These are phyloP conservation scores for Artemisia argyi DNA, from an alignment of 129 eudicot genomes.

Conservation along the genomic window DNA sequence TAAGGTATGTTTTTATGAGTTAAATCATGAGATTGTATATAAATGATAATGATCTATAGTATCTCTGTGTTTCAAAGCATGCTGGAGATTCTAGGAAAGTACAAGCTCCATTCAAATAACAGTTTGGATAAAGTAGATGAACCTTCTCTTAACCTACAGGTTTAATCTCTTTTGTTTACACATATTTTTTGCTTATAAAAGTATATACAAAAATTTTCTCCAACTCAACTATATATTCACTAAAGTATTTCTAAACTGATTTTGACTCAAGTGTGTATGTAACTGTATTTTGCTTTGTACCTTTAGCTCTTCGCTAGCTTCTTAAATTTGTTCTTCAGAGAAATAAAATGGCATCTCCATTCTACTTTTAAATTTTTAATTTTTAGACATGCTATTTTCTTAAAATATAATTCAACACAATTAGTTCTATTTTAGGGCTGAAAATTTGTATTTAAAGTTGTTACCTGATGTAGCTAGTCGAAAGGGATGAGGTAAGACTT, in stretches of 20 bases:
- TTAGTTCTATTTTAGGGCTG: background rate
- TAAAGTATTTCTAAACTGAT: background rate
- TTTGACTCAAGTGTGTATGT: background rate
- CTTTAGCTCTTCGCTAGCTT: no score
- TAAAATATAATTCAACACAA: background rate
- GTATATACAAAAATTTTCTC: background rate
- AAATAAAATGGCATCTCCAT: no score
- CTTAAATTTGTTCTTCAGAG: no score
- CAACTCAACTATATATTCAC: background rate
- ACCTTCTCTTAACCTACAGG: slow-evolving; percentile 48
- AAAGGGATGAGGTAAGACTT: slow-evolving; percentile 28
- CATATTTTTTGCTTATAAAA: background rate
- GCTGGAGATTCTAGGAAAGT: slow-evolving; percentile 41
- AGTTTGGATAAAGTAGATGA: slow-evolving; percentile 21
- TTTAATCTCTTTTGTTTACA: background rate
- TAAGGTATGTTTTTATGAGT: no score
- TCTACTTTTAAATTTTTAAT: no score
- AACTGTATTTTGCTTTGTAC: background rate
- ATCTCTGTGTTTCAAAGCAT: slow-evolving; percentile 32
- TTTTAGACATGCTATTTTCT: background rate
- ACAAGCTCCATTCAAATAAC: slow-evolving; percentile 34
- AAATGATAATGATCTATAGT: background rate
- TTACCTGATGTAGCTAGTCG: slow-evolving; percentile 36
- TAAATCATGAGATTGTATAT: no score
- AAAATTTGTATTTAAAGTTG: background rate